Percentiles rank a stretch among this genome's conserved stretches.
Conservation (phyloP, 2,329 filamentous ascomycete species). For the Verticillium nonalfalfae region DNA sequence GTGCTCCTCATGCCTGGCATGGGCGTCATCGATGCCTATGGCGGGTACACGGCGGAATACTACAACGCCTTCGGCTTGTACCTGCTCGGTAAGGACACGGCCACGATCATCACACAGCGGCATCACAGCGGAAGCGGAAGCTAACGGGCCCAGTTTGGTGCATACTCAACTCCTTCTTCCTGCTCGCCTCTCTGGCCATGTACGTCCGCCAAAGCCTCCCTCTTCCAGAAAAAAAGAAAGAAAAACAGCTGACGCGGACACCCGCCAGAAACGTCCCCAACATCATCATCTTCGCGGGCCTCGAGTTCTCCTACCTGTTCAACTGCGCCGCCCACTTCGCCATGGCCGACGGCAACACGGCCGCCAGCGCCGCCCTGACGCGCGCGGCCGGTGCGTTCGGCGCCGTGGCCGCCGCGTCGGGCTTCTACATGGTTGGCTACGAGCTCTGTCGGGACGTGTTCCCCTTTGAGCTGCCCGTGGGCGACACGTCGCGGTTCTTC, state of each 20-base stretch:
- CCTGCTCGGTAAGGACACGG: slow-evolving; percentile 12
- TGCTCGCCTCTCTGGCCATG: slow-evolving; percentile 16
- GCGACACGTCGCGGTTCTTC: slow-evolving; percentile 2
- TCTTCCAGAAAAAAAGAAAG: too few relatives aligned
- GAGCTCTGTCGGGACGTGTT: slow-evolving; percentile 18
- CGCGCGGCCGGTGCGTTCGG: slow-evolving; percentile 15
- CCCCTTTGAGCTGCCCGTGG: slow-evolving; percentile 16
- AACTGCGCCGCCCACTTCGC: slow-evolving; percentile 16
- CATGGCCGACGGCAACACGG: slow-evolving; percentile 16
- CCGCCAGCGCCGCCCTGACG: too few relatives aligned
- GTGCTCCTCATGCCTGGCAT: slow-evolving; percentile 16
- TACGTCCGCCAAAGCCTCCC: slow-evolving; percentile 5
- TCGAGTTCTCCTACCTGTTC: slow-evolving; percentile 18
- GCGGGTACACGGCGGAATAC: slow-evolving; percentile 17
- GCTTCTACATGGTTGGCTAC: slow-evolving; percentile 16
- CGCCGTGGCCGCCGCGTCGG: slow-evolving; percentile 17
- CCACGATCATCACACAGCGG: not conserved
- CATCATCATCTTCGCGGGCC: slow-evolving; percentile 15
- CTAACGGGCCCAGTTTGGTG: slow-evolving; percentile 17
- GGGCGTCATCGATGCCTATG: slow-evolving; percentile 17
- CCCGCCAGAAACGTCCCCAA: slow-evolving; percentile 17
- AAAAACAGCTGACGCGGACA: too few relatives aligned
- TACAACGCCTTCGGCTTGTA: slow-evolving; percentile 22
- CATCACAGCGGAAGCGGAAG: not conserved
- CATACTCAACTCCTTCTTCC: slow-evolving; percentile 18